Evolutionary conservation across 1,284 basidiomycete species (phyloP).

Genomic region (Rhodotorula sp.): DNA sequence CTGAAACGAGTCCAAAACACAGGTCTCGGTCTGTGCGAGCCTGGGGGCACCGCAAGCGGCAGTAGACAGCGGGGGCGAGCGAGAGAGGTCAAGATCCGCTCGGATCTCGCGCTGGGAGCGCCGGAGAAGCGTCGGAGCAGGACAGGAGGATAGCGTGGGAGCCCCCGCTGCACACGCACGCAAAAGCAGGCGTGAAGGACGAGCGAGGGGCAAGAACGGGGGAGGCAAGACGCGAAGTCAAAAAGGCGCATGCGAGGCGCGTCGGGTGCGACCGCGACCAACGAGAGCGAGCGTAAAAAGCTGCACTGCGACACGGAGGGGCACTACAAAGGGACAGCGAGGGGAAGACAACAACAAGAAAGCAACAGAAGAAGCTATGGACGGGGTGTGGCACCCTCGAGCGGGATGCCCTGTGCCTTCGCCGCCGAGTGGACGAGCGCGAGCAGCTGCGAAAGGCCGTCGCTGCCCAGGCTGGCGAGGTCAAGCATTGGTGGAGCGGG

Average conservation of each 20-base stretch:
- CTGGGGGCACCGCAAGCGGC: neutral
- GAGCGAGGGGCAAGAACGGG: neutral
- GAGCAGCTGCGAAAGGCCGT: conserved; percentile 15
- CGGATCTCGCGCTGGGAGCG: neutral
- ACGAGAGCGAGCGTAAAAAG: neutral
- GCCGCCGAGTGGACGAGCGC: conserved; percentile 18
- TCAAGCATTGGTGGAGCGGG: conserved; percentile 9
- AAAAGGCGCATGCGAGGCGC: neutral
- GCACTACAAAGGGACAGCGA: neutral
- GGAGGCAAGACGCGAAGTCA: neutral
- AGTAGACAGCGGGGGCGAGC: neutral
- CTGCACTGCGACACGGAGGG: neutral
- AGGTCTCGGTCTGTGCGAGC: too few species aligned
- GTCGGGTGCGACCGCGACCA: neutral
- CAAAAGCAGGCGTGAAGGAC: too few species aligned
- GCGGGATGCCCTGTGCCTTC: conserved; percentile 14
- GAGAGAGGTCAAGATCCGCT: neutral
- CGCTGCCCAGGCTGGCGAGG: conserved; percentile 14
- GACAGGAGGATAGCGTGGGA: neutral
- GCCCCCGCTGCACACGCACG: too few species aligned
- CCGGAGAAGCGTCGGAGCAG: neutral
- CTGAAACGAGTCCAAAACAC: too few species aligned
- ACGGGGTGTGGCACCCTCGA: neutral
- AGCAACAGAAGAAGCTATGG: neutral
- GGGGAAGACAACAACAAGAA: neutral